Percentiles rank a stretch among this genome's conserved stretches.
Evolutionary conservation across 805 yeast species (phyloP).

Genomic region (Starmera amethionina): DNA sequence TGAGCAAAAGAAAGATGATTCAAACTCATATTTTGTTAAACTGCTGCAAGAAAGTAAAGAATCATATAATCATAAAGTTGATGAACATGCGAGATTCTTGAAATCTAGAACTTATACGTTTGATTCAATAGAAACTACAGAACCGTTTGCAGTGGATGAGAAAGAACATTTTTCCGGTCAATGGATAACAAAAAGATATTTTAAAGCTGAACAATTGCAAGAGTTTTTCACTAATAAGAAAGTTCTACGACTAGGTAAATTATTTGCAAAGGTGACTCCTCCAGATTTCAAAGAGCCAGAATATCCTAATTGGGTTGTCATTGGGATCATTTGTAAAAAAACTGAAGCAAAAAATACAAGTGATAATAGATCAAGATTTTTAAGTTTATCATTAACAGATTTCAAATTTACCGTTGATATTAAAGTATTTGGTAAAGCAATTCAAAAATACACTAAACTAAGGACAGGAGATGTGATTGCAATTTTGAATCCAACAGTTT

Average conservation of each 20-base stretch:
- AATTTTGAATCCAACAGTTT: constrained; percentile 64
- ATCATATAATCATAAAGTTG: constrained; percentile 14
- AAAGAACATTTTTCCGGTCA: constrained; percentile 37
- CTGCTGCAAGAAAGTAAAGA: constrained; percentile 17
- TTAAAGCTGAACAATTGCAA: constrained; percentile 26
- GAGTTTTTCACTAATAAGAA: constrained; percentile 37
- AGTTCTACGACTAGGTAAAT: constrained; percentile 44
- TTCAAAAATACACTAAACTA: constrained; percentile 63
- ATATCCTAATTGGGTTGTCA: constrained; percentile 67
- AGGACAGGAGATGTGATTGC: constrained; percentile 67
- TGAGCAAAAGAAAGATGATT: constrained; percentile 1
- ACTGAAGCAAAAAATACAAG: constrained; percentile 39
- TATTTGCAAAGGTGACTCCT: constrained; percentile 56
- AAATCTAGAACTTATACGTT: constrained; percentile 31
- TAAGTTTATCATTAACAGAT: constrained; percentile 58
- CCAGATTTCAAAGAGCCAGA: constrained; percentile 63
- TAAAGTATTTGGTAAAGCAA: constrained; percentile 57
- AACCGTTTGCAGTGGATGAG: constrained; percentile 28
- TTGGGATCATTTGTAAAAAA: constrained; percentile 61
- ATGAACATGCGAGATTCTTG: constrained; percentile 18
- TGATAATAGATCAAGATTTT: constrained; percentile 38
- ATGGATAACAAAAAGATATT: constrained; percentile 35
- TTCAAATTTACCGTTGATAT: constrained; percentile 51
- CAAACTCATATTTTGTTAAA: constrained; percentile 23
- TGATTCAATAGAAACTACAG: constrained; percentile 16